Percentiles rank a stretch among this genome's conserved stretches.
These are phyloP conservation scores for Cercospora janseana DNA, from an alignment of 2,329 filamentous ascomycete species.

Conservation along the genomic window DNA sequence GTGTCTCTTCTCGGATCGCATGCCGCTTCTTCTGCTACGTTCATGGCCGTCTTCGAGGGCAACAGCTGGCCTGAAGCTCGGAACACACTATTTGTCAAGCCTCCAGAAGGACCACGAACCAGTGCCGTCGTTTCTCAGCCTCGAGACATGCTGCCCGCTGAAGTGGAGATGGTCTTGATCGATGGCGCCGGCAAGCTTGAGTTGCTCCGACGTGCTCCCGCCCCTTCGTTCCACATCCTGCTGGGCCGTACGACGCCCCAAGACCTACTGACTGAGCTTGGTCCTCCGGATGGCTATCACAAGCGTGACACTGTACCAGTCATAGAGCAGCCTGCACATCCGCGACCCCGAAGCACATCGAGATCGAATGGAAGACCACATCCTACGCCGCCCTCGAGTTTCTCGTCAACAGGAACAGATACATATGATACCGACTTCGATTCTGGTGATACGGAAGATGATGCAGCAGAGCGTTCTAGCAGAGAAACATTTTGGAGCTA, in stretches of 20 bases:
- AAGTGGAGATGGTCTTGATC: conserved; percentile 77
- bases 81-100: conserved; percentile 70
- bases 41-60: conserved; percentile 88
- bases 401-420: conserved; percentile 44
- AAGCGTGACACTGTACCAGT: conserved; percentile 29
- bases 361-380: conserved; percentile 29
- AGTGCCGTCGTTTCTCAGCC: conserved; percentile 66
- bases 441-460: conserved; percentile 53
- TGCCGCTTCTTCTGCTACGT: conserved; percentile 70
- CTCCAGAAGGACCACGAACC: conserved; percentile 70
- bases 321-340: conserved; percentile 23
- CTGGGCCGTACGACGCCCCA: conserved; percentile 88
- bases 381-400: conserved; percentile 38
- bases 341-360: conserved; percentile 29
- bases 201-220: conserved; percentile 69
- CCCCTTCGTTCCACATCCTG: conserved; percentile 65
- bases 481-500: conserved; percentile 87
- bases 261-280: conserved; percentile 84
- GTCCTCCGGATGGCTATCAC: conserved; percentile 91
- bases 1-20: conserved; percentile 80
- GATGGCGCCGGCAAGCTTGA: conserved; percentile 77
- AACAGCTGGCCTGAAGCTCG: conserved; percentile 86
- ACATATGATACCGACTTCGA: conserved; percentile 48
- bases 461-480: conserved; percentile 57
- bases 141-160: conserved; percentile 79